Base-by-base conservation (phyloP, 148 eudicot genomes). In the Talinum fruticosum region DNA sequence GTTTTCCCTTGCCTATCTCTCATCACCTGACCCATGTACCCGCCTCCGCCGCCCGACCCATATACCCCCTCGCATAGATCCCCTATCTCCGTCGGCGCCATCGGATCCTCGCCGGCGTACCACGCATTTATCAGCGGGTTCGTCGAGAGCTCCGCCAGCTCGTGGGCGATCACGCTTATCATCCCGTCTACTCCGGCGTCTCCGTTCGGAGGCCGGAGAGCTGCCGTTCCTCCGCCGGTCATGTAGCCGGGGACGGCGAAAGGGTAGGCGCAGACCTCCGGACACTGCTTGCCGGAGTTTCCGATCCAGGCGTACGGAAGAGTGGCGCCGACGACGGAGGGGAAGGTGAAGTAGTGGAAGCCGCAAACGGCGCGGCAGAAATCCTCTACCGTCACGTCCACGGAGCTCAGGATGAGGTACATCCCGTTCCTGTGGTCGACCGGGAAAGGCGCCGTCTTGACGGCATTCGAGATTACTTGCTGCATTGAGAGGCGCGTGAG, bases 41-140 rank as follows among this genome's bases (percentile, higher is more conserved):
- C 99, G 21, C 99, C 99, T 3, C 99, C 99, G 2, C 99, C 99
- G 1, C 99, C 99, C 24, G 93, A 83, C 12, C 99, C 99, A 67
- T 95, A 95, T 71, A 95, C 62, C 61, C 99, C 99, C 72, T 93
- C 94, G 33, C 99, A 95, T 80, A 95, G 68, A 80, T 95, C 99
- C 75, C 93, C 97, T 0, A 95, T 95, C 85, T 95, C 99, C 0
- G 99, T 95, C 10, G 99, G 97, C 1, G 99, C 96, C 15, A 92
- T 91, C n/a, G 98, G 98, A 68, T 95, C 98, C 76, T 91, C 98
- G 0, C 98, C 98, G 0, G 98, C 98, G 51, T 95, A 95, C 97
- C 97, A 95, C 8, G 98, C 98, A 66, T 95, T 95, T 6, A 92
- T 84, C 68, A 95, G 62, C 41, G 98, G 98, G 80, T 95, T 95